Evolutionary conservation across 768 basidiomycete genomes (phyloP).

Genomic region (Xerocomellus chrysenteron): DNA sequence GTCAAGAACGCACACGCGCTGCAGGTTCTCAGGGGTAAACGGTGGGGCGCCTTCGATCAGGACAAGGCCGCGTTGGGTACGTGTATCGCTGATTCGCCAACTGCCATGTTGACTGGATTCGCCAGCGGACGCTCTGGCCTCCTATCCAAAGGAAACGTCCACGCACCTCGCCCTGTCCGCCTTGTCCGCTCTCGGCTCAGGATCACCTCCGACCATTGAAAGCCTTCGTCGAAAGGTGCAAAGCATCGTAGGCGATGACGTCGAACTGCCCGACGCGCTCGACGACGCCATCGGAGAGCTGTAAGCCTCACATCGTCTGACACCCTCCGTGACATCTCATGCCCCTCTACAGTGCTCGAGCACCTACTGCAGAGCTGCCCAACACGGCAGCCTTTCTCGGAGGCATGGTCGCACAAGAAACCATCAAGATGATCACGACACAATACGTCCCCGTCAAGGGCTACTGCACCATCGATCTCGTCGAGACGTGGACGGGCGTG

Average conservation of each 20-base stretch:
- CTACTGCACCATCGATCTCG: constrained; percentile 80
- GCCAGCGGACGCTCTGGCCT: constrained; percentile 42
- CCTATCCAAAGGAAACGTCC: constrained; percentile 53
- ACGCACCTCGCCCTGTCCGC: constrained; percentile 79
- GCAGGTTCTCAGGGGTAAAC: constrained; percentile 60
- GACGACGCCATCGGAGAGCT: constrained; percentile 70
- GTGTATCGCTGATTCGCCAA: not conserved
- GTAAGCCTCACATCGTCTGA: constrained; percentile 44
- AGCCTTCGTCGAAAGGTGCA: constrained; percentile 52
- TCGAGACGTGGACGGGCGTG: constrained; percentile 73
- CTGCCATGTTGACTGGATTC: not conserved
- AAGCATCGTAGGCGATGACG: constrained; percentile 47
- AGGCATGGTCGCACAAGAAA: constrained; percentile 92
- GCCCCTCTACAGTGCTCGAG: constrained; percentile 53
- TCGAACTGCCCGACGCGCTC: constrained; percentile 54
- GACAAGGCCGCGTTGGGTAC: constrained; percentile 52
- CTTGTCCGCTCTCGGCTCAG: constrained; percentile 36
- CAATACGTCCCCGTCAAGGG: constrained; percentile 93
- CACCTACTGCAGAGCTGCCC: constrained; percentile 83
- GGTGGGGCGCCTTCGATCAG: constrained; percentile 56
- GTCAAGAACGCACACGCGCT: constrained; percentile 80
- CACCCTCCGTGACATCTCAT: not conserved
- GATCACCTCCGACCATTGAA: constrained; percentile 45
- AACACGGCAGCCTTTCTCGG: constrained; percentile 94
- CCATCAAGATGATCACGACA: constrained; percentile 94